Percentiles rank a stretch among this genome's conserved stretches.
phyloP scores from a whole-genome alignment of 2,329 filamentous ascomycete species.

The Trichoderma endophyticum region DNA sequence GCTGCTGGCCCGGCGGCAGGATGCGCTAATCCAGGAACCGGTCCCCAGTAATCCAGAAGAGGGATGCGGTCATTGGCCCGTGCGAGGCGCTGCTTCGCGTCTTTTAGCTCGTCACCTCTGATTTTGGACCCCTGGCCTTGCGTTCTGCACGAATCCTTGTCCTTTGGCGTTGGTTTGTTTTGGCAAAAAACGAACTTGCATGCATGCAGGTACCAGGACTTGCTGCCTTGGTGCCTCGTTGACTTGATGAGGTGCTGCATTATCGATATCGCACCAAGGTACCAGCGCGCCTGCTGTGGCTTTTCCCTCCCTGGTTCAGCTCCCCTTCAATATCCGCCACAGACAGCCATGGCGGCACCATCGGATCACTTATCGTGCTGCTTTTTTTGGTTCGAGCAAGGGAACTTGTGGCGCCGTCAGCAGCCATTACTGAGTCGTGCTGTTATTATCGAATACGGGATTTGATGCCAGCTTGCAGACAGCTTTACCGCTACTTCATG shows the following conservation, averaged over 20 bases:
- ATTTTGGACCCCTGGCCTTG: not conserved
- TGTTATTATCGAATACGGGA: not conserved
- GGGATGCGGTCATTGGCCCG: constrained; percentile 13
- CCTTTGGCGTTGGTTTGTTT: not conserved
- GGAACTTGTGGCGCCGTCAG: not conserved
- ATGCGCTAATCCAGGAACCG: constrained; percentile 30
- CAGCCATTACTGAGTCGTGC: not conserved
- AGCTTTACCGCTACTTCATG: not conserved
- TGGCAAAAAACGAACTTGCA: not conserved
- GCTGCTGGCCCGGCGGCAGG: constrained; percentile 13
- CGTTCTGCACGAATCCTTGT: not conserved
- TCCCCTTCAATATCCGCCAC: constrained; percentile 6
- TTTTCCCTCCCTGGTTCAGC: not conserved
- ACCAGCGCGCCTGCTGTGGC: not conserved
- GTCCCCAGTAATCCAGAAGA: not conserved
- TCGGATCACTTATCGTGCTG: constrained; percentile 11
- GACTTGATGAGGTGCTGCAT: not conserved
- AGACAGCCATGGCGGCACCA: not conserved
- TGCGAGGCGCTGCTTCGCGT: constrained; percentile 1
- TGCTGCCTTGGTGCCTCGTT: not conserved
- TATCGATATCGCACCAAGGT: not conserved
- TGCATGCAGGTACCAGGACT: not conserved
- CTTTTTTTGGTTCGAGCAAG: not conserved
- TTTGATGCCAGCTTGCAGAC: not conserved
- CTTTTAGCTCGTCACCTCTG: not conserved